Base-by-base conservation (phyloP, 768 basidiomycete genomes). In the Cubamyces lactineus region DNA sequence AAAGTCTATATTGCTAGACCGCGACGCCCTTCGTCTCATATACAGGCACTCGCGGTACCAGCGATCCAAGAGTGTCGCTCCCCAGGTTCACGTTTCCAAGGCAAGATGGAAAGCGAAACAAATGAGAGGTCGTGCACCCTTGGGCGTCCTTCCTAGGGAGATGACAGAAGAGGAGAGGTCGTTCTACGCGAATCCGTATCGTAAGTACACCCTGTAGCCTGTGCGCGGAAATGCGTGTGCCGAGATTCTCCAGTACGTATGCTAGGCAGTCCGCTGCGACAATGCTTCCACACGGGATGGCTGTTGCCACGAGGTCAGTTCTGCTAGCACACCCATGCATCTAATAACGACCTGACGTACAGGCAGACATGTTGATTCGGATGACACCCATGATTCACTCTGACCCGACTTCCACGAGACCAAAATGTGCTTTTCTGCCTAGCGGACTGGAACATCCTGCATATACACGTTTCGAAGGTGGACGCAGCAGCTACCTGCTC, bases 101-200 rank as follows among this genome's bases (percentile, higher is more conserved):
- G 66, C 68, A 50, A 53, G 59, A 57, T 50, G 56, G 50, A n/a
- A 47, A 21, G 52, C 46, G 30, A 59, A 50, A 21, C 43, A 54
- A 43, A 43, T 24, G 34, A 47, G n/a, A 5, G 40, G 47, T 19
- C 39, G 53, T 15, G 66, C 53, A 45, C 56, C 56, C 7, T 34
- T 38, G n/a, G 53, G 49, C 12, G 56, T 57, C 6, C 69, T 48
- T 16, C 81, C 80, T 13, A 78, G 87, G 34, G 78, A 77, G 59
- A 92, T 92, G 91, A 79, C 82, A 0, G 67, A 70, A 43, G 76
- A 84, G 66, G 90, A 92, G 75, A 77, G 82, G 65, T 72, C 72
- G 26, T 90, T 86, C 84, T 88, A 84, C 84, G 81, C 88, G 12
- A 90, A 84, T 70, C 90, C 91, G 57, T 94, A 92, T 73, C 78